phyloP scores from a whole-genome alignment of 2,329 filamentous ascomycete genomes.

The Hypoxylon sp. region DNA sequence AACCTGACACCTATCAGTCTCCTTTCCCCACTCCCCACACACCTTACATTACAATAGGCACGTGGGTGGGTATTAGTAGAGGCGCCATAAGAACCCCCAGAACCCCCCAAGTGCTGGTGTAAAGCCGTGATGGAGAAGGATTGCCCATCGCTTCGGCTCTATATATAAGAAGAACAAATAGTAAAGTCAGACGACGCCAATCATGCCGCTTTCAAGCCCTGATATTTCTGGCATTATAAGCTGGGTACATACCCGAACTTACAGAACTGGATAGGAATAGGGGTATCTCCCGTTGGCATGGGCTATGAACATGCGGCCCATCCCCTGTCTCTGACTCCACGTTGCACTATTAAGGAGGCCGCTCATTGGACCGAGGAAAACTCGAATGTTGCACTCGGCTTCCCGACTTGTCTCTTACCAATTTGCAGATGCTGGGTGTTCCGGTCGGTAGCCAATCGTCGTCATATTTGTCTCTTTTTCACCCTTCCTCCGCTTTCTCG shows the following conservation, averaged over 20 bases:
- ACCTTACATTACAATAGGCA: background rate
- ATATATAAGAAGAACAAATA: conserved; percentile 18
- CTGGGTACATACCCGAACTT: conserved; percentile 4
- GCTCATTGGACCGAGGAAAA: conserved; percentile 34
- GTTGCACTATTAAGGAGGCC: conserved; percentile 28
- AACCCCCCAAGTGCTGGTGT: background rate
- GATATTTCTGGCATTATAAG: conserved; percentile 26
- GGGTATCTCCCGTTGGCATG: conserved; percentile 31
- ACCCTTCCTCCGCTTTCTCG: conserved; percentile 26
- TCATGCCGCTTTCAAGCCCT: conserved; percentile 13
- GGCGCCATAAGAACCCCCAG: background rate
- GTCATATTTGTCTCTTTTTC: conserved; percentile 26
- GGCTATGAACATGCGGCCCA: conserved; percentile 34
- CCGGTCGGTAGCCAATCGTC: conserved; percentile 42
- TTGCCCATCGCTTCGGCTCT: conserved; percentile 29
- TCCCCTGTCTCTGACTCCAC: conserved; percentile 38
- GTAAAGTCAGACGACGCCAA: conserved; percentile 19
- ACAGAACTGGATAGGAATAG: conserved; percentile 18
- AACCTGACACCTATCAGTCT: background rate
- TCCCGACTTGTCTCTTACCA: conserved; percentile 27
- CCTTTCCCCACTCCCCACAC: background rate
- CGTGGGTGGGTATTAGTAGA: conserved; percentile 1
- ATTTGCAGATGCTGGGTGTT: conserved; percentile 31
- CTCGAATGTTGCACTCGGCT: conserved; percentile 26
- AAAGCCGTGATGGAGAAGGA: background rate